Base-by-base conservation (phyloP, 2,329 filamentous ascomycete genomes). In the Thelonectria blattea region DNA sequence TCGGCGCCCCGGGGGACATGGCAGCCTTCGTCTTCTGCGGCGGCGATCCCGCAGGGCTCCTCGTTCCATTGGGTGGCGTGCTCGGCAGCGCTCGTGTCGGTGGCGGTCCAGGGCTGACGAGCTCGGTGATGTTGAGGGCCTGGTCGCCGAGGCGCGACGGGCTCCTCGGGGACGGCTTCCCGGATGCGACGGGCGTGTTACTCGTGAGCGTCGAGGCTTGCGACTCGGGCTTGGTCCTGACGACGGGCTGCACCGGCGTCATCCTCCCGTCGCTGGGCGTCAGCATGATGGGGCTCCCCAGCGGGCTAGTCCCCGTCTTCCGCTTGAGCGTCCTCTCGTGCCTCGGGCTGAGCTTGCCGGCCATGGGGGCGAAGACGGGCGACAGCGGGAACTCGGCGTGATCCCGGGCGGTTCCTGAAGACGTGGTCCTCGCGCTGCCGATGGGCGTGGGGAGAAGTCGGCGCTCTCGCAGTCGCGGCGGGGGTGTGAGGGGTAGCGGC, bases 401-500 rank as follows among this genome's bases (percentile, higher is more conserved):
- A 0, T 71, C 70, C 11, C 18, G 24, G 17, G 42, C 50, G 10
- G 12, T 45, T 7, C 45, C 41, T 14, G 46, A 37, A 6, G 32
- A 47, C 8, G 59, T 37, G 6, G 49, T 15, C 14, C 48, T 56
- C 37, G 57, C 39, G 30, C 65, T 52, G 3, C 46, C 37, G 5
- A 58, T 39, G n/a, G 45, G 14, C 2, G 68, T 53, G 1, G 79
- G 73, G 17, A 84, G 75, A 49, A 80, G 75, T 37, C 72, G 78
- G 6, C 82, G 77, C 52, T 84, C 81, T 52, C 79, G 75, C 2
- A 85, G 76, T 17, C 81, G 78, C 2, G 78, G 77, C 0, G 83
- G 83, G 1, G 83, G 81, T 0, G 78, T 81, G 22, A 80, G 65
- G 11, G 37, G 37, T 20, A 18, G 0, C 74, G 74, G 2, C 27